Conservation (phyloP, 768 basidiomycete genomes). For the Xanthoconium purpureum region DNA sequence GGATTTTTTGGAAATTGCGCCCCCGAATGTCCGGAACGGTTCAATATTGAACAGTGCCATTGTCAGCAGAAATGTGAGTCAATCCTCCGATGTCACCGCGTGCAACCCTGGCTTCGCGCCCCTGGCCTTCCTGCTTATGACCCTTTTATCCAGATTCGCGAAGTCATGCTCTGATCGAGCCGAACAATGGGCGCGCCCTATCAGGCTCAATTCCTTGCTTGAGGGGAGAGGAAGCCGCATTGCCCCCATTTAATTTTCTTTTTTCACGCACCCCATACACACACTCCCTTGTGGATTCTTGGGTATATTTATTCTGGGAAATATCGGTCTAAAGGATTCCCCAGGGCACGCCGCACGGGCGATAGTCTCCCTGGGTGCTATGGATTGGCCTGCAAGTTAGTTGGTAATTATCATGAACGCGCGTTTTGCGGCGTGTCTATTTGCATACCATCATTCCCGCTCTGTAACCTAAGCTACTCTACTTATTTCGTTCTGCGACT, state of each 20-base stretch:
- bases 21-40: not conserved
- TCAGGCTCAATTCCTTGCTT: not conserved
- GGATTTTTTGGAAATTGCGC: slow-evolving; percentile 10
- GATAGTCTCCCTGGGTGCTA: not conserved
- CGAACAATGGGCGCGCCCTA: not conserved
- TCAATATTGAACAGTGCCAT: slow-evolving; percentile 45
- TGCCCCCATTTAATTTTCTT: not conserved
- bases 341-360: not conserved
- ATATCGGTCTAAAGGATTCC: not conserved
- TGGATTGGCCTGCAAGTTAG: not conserved
- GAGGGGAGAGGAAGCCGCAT: not conserved
- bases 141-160: slow-evolving; percentile 41
- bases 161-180: slow-evolving; percentile 45
- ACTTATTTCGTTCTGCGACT: not conserved
- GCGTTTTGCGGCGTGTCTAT: not conserved
- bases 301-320: not conserved
- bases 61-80: slow-evolving; percentile 69
- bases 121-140: not conserved
- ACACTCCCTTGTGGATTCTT: not conserved
- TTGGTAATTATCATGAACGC: not conserved
- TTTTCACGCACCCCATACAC: too few species aligned
- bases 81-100: slow-evolving; percentile 2
- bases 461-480: not conserved
- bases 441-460: not conserved
- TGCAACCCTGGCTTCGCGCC: not conserved